These are phyloP conservation scores for Fraxinus sp. DNA, from an alignment of 305 asterid species.

Conservation along the genomic window DNA sequence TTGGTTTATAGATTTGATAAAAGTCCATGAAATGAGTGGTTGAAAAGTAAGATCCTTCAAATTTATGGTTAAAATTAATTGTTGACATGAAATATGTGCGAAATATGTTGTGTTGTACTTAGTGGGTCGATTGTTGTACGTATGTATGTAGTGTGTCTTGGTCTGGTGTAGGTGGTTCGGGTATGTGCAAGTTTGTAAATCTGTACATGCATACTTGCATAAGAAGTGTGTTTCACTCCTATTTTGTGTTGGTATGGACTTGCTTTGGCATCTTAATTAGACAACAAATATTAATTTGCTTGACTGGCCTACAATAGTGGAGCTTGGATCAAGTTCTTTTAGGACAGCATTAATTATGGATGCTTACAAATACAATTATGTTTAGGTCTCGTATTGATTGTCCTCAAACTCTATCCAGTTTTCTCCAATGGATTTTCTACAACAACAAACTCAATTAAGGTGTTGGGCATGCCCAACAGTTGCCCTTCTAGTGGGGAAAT, in stretches of 20 bases:
- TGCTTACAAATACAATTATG: neutral
- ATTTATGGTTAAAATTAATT: too few relatives aligned
- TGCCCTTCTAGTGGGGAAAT: neutral
- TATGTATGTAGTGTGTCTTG: neutral
- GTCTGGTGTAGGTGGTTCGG: neutral
- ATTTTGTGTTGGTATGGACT: neutral
- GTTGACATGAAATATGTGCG: neutral
- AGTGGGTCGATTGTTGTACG: neutral
- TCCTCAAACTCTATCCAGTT: neutral
- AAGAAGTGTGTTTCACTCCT: neutral
- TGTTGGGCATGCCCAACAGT: neutral
- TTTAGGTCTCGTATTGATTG: neutral
- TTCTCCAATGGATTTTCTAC: neutral
- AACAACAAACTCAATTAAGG: neutral
- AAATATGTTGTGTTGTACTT: neutral
- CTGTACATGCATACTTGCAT: neutral
- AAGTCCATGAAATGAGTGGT: neutral
- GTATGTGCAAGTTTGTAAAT: neutral
- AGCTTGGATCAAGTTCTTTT: neutral
- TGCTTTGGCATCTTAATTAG: neutral
- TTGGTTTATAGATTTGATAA: neutral
- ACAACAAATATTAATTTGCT: neutral
- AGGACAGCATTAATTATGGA: neutral
- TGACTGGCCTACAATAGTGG: neutral
- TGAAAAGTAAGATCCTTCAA: neutral